Evolutionary conservation across 2,329 filamentous ascomycete genomes (phyloP).

Genomic region (Gaeumannomyces tritici): DNA sequence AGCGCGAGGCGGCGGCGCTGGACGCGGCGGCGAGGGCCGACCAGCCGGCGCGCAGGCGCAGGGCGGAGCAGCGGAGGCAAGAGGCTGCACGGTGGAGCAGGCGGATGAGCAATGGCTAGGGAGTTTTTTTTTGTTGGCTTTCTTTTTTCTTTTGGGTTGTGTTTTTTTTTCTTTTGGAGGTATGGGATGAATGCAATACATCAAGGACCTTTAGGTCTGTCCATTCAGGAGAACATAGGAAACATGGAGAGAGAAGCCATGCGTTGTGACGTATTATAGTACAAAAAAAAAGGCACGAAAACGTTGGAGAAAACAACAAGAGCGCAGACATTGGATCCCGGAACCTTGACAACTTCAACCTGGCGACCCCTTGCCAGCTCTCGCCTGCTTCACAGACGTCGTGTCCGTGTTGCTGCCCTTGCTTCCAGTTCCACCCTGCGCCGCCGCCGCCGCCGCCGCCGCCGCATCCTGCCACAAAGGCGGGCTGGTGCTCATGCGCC

Average conservation of each 20-base stretch:
- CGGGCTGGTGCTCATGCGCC: not conserved
- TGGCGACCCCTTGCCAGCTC: not conserved
- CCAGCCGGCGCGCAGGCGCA: conserved; percentile 6
- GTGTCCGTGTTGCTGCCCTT: not conserved
- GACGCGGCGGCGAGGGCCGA: conserved; percentile 1
- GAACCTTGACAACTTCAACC: not conserved
- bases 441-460: too few relatives aligned
- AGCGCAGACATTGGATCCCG: not conserved
- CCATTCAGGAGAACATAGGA: not conserved
- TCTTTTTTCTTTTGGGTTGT: too few relatives aligned
- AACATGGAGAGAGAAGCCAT: not conserved
- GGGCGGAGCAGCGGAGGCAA: conserved; percentile 5
- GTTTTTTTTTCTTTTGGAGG: not conserved
- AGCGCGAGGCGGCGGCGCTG: conserved; percentile 2
- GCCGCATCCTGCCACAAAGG: not conserved
- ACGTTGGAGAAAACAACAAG: not conserved
- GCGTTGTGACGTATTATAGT: not conserved
- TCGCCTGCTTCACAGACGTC: not conserved
- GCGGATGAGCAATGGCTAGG: not conserved
- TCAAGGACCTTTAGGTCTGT: not conserved
- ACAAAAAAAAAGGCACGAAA: not conserved
- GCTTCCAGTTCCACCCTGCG: not conserved
- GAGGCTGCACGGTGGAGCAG: not conserved
- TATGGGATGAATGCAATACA: not conserved
- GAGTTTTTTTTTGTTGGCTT: not conserved